Base-by-base conservation (phyloP, 208 protist genomes). In the Kentomonas sorsogonicus region DNA sequence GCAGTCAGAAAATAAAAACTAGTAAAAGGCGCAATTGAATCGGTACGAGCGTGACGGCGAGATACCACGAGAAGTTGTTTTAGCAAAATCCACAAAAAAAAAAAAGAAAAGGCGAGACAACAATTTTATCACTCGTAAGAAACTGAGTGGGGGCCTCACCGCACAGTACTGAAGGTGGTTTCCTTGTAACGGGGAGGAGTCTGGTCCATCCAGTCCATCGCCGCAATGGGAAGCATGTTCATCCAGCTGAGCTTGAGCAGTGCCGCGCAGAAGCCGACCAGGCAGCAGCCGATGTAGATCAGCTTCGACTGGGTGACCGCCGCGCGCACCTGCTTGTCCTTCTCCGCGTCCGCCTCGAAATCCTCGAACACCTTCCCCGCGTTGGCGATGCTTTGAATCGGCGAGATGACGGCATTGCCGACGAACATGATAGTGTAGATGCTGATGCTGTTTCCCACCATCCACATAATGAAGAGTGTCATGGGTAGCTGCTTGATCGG, bases 351-450 rank as follows among this genome's bases (percentile, higher is more conserved):
- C 33, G 89, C 83, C 10, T 87, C 69, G 53, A 93, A 91, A 25
- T 76, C 66, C 13, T 50, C 68, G 45, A 93, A 93, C 25, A 66
- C 51, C 36, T 72, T 79, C 33, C 54, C 45, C 22, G 66, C 69
- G 18, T 59, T 60, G 36, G 85, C 47, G n/a, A 93, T 85, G 25
- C 55, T 66, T 60, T 83, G 72, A 30, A 93, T 54, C 11, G 86
- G 86, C 63, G 74, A 86, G 15, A 85, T 70, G 46, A 93, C 78
- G 3, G 86, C 86, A 83, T 89, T 91, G 55, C 86, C 83, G 25
- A 91, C 78, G 66, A 93, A 91, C 80, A 93, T 91, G 63, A 93
- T 93, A 41, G 86, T 87, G 63, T 91, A 93, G 36, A 93, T 89
- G 59, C 78, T 86, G 13, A 93, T 77, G 9, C 89, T 81, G 55